Evolutionary conservation across 202 grass and related monocot species (phyloP), one percentile per base, ranked within the genome.

Genomic region (Digitaria exilis): DNA sequence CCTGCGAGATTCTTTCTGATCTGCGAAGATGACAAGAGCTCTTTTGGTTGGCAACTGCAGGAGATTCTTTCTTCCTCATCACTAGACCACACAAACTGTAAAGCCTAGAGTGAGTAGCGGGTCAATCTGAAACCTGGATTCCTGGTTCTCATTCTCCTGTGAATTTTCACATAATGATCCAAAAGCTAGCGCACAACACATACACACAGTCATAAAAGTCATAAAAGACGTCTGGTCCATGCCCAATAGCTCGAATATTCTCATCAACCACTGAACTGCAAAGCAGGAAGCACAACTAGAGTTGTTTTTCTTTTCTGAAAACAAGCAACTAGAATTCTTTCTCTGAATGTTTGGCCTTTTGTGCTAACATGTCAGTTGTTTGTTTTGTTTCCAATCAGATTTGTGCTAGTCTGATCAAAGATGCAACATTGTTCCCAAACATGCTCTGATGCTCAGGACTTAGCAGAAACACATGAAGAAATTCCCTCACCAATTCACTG

Each of bases 121-220:
- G 48, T 31, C 18, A 58, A 49, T 70, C 29, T 50, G 64, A 69
- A 77, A 51, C 30, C 70, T 70, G 42, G 29, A 49, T 12, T 65
- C 32, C 19, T 63, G 48, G 52, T 34, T 48, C 73, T 57, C 64
- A 60, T 49, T 82, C 67, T 48, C 54, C 14, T 4, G 51, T 28
- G 30, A 22, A 37, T 65, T 84, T 84, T 84, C 41, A 46, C 7
- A 4, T 71, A 18, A 39, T 65, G 17, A 18, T 46, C 75, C 75
- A 32, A 82, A 62, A 71, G 14, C 35, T n/a, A 65, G 19, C 9
- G 37, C 22, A 59, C 34, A 0, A 7, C n/a, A 37, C 29, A 22
- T 1, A 12, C 35, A 44, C 8, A 5, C 14, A 46, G 25, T 74
- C 32, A 57, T n/a, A n/a, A n/a, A n/a, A 68, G 49, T 81, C 29